Base-by-base conservation (phyloP, 305 asterid genomes). In the Solanum hybrid region DNA sequence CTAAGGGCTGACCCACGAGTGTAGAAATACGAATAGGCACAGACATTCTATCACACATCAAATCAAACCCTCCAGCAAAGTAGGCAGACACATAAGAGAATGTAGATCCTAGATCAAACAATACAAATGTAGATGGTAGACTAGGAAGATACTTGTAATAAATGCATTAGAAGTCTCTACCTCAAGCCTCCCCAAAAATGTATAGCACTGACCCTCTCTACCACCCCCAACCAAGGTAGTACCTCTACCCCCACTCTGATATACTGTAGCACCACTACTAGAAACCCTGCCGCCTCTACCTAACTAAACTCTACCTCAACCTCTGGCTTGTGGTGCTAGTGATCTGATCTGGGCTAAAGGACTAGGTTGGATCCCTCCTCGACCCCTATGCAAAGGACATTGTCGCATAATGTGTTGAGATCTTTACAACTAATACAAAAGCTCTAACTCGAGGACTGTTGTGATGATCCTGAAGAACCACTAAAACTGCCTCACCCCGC, bases 161-260 rank as follows among this genome's bases (percentile, higher is more conserved):
- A 57, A 22, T 57, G 24, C 0, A 57, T 57, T 0, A 57, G 24
- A 57, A 57, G 10, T 11, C 24, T 57, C 24, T 22, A 3, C 70
- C 24, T 17, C 0, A 1, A 0, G 70, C 24, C 70, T 57, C 10
- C 24, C 24, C 0, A 7, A 17, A 17, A 57, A 57, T 57, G 10
- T 17, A 20, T 20, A 20, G 0, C 70, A 57, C 4, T 57, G 11
- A 57, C 24, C 24, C 10, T 3, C 2, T 20, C 10, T 57, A 17
- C 24, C 24, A 57, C 24, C 10, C n/a, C 10, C n/a, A 57, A 1
- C 70, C 24, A 0, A 17, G 10, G 70, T 57, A 20, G 70, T 57
- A 57, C 70, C n/a, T 57, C 10, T 57, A 57, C 70, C 70, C 24
- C 10, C n/a, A 57, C 9, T 57, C 9, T 57, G n/a, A 17, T 6